Evolutionary conservation across 163 green algal species (phyloP), one percentile per base, ranked within the genome.

Genomic region (Scenedesmus sp.): DNA sequence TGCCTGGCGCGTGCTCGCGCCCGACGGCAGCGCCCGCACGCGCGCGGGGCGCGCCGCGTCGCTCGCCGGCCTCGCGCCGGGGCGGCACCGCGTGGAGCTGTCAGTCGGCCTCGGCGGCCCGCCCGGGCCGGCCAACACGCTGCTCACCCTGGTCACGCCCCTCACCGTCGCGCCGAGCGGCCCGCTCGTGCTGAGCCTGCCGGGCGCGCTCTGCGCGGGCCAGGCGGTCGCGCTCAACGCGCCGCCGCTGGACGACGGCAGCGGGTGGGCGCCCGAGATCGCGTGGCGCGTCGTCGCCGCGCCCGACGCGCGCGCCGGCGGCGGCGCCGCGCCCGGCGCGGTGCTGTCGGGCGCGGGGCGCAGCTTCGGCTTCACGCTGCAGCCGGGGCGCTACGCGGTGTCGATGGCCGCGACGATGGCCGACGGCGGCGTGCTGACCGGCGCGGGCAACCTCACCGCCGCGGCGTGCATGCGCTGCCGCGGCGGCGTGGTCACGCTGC

Each of bases 361-460:
- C 11, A 72, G n/a, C 17, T 80, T 80, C 39, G 60, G 57, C 10
- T 80, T 80, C 60, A 56, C 58, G 4, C 4, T 62, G 28, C 58
- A 80, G 60, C 34, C 72, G 17, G 72, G 72, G 3, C 31, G 20
- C 2, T 80, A 80, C 31, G 31, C 17, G 4, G 72, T 70, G 57
- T 15, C 22, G 20, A 31, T 80, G 44, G 45, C 10, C 14, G 72
- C 60, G 24, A 24, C 22, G 22, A 60, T 80, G 57, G 18, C 45
- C 20, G 72, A 60, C 18, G 72, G 58, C 2, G 20, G 45, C 1
- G 13, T 54, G 6, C n/a, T 80, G 11, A 20, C 34, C 11, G 72
- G 72, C 24, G 14, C 24, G n/a, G 72, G 58, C 31, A 63, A 62
- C 57, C 26, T 80, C 28, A 71, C 31, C 9, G 72, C 47, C 6